phyloP scores from a whole-genome alignment of 1,284 basidiomycete species.

The Xerocomus amazonicus region DNA sequence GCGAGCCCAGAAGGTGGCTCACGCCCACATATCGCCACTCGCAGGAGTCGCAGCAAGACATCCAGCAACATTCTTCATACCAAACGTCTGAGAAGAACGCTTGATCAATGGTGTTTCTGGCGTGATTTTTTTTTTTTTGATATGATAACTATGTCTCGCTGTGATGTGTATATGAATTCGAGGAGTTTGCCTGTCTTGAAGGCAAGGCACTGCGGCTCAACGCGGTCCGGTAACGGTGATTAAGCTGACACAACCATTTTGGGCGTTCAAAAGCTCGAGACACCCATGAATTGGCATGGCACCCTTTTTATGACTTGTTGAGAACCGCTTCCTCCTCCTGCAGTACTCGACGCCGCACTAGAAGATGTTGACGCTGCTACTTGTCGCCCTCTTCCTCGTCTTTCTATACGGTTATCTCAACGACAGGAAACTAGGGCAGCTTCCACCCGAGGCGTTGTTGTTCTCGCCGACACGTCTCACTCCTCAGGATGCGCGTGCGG shows the following conservation, averaged over 20 bases:
- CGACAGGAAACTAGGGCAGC: constrained; percentile 44
- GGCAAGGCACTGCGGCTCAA: too few species aligned
- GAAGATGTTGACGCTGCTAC: constrained; percentile 16
- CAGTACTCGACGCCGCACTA: not conserved
- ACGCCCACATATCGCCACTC: not conserved
- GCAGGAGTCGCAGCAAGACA: not conserved
- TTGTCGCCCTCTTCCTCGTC: not conserved
- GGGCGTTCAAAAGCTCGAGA: too few species aligned
- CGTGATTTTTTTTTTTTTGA: not conserved
- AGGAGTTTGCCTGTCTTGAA: too few species aligned
- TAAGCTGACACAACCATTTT: too few species aligned
- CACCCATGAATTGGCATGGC: too few species aligned
- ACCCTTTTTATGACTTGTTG: not conserved
- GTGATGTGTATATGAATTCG: not conserved
- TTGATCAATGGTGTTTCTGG: not conserved
- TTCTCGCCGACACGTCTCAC: constrained; percentile 49
- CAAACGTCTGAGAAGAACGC: not conserved
- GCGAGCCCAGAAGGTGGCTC: not conserved
- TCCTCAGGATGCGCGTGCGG: constrained; percentile 36
- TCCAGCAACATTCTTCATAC: not conserved
- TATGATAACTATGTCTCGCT: not conserved
- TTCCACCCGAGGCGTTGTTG: constrained; percentile 41
- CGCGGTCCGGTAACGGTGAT: too few species aligned
- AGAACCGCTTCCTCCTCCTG: not conserved
- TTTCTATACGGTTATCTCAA: constrained; percentile 49